Base-by-base conservation (phyloP, 805 yeast genomes). In the Barnettozyma wickerhamii region DNA sequence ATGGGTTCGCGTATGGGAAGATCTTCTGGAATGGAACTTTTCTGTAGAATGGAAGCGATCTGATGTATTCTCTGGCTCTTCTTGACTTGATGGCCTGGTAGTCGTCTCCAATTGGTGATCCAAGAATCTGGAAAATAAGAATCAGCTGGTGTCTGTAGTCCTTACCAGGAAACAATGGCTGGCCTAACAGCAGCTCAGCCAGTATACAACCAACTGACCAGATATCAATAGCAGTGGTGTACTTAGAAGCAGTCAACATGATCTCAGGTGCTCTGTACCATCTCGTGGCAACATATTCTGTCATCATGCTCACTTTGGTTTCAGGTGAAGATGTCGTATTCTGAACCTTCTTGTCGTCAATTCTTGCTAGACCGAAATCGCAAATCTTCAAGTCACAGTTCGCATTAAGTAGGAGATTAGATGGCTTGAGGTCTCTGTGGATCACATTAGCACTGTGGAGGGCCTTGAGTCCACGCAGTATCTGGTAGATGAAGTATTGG, bases 181-280 rank as follows among this genome's bases (percentile, higher is more conserved):
- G 71, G 10, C 95, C 93, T 31, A 82, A 72, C 19, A 91, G 66
- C 77, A 91, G 75, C 59, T 91, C 98, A 0, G 96, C 97, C 41
- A 91, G 68, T 29, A 91, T 91, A 64, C 98, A 91, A 5, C 98
- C 98, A 18, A 89, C 95, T 2, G 95, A 84, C 98, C 98, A 91
- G 24, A 91, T 79, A 63, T 91, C 98, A 56, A 91, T 91, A 27
- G 96, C 96, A 29, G 91, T 85, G 19, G 96, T 85, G 65, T 91
- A 91, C 55, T 84, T 87, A 48, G 89, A 91, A 54, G 90, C 88
- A 12, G 96, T 88, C 37, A 91, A 72, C 98, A 91, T 91, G 59
- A 91, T 89, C 55, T 91, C 98, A 0, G 98, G 98, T 1, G 98
- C 98, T 42, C 98, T 72, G 63, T 91, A 91, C 97, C 98, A 91